Conservation (phyloP, 1,284 basidiomycete species). For the Cutaneotrichosporon mucoides region DNA sequence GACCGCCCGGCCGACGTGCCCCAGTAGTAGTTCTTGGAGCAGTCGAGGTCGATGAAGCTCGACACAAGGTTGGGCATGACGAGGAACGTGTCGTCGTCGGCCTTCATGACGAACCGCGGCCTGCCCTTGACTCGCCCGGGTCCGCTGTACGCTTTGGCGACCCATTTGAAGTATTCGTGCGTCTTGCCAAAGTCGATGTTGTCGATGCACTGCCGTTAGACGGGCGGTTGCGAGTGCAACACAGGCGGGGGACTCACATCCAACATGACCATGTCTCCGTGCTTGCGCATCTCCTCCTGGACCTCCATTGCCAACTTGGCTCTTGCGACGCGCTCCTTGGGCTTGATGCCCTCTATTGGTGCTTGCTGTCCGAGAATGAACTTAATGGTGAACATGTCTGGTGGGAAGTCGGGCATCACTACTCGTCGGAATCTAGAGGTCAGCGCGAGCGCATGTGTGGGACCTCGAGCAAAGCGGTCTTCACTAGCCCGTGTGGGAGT, state of each 20-base stretch:
- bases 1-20: constrained; percentile 47
- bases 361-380: constrained; percentile 46
- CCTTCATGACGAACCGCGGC: constrained; percentile 50
- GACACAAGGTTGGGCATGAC: constrained; percentile 50
- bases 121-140: constrained; percentile 43
- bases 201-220: constrained; percentile 38
- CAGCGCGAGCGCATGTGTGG: too few relatives aligned
- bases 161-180: constrained; percentile 49
- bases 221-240: neutral
- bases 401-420: constrained; percentile 44
- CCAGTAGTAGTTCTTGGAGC: constrained; percentile 49
- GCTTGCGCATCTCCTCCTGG: constrained; percentile 37
- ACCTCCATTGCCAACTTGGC: constrained; percentile 13
- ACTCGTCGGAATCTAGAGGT: constrained; percentile 34
- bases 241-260: constrained; percentile 28
- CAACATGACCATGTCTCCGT: constrained; percentile 47
- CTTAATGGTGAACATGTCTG: constrained; percentile 44
- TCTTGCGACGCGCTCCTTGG: neutral
- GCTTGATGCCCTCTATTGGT: neutral
- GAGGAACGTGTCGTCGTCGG: constrained; percentile 50
- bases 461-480: neutral
- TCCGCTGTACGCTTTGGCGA: constrained; percentile 42
- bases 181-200: constrained; percentile 51
- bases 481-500: too few relatives aligned
- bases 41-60: constrained; percentile 45